phyloP scores from a whole-genome alignment of 331 rosid genomes.

The Saraca asoca region DNA sequence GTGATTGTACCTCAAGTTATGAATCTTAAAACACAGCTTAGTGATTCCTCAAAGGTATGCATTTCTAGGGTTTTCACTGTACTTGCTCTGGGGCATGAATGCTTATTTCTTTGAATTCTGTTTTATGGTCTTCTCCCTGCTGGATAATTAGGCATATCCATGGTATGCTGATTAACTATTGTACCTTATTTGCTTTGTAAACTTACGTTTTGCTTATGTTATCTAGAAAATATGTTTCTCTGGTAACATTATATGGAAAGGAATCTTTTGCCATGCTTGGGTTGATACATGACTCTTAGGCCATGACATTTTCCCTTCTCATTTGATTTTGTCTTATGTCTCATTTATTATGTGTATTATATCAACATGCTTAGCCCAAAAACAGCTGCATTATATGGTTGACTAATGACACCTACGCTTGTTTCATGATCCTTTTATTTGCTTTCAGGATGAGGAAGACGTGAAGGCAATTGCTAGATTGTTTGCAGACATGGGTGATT shows the following conservation, averaged over 20 bases:
- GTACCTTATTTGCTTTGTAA: background rate
- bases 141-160: background rate
- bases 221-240: too few species aligned
- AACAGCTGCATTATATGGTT: slow-evolving; percentile 22
- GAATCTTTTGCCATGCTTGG: too few species aligned
- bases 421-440: slow-evolving; percentile 27
- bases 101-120: slow-evolving; percentile 13
- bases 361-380: slow-evolving; percentile 10
- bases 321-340: background rate
- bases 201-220: background rate
- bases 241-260: too few species aligned
- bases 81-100: slow-evolving; percentile 1
- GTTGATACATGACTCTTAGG: too few species aligned
- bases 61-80: slow-evolving; percentile 28
- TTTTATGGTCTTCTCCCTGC: background rate
- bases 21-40: slow-evolving; percentile 87
- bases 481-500: slow-evolving; percentile 99
- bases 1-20: slow-evolving; percentile 91
- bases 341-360: background rate
- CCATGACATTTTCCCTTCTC: too few species aligned
- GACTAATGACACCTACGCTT: slow-evolving; percentile 4
- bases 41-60: slow-evolving; percentile 88
- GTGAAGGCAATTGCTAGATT: slow-evolving; percentile 98
- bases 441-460: slow-evolving; percentile 92
- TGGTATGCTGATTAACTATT: background rate